Evolutionary conservation across 805 yeast species (phyloP), one percentile per base, ranked within the genome.

Genomic region (Metschnikowia corniflorae): DNA sequence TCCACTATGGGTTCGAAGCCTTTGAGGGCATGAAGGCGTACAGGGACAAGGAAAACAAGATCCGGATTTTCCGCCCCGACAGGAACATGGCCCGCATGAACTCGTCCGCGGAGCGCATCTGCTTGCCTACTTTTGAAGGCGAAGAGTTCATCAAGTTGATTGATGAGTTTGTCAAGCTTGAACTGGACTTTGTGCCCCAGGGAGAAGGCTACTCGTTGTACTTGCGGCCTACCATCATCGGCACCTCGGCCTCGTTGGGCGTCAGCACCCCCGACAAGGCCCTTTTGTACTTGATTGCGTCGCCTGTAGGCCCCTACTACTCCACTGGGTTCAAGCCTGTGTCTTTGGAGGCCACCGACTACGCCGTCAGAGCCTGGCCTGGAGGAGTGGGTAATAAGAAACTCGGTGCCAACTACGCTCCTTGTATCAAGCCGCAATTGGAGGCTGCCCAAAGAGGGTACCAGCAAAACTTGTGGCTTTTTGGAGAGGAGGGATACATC

Each of bases 341-440:
- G 37, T 73, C 78, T 44, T 75, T 93, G 47, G 96, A 91, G 68
- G 97, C 97, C 49, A 89, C 96, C 23, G 95, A 87, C 59, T 80
- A 86, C 53, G 96, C 96, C 33, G 89, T 89, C 22, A 85, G 98
- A 71, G 97, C 98, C 20, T 91, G 97, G 97, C 97, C 97, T 58
- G 96, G 96, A 56, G 98, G 97, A 63, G 88, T 80, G 53, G 98
- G 98, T 66, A 84, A 91, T 77, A 82, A 78, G 65, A 91, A 91
- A 68, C 78, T 91, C 55, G 98, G 98, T 64, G 97, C 96, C 44
- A 91, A 91, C 73, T 91, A 91, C 59, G 98, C 97, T 29, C 97
- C 97, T 45, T 86, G 96, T 62, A 79, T 89, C 55, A 73, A 76
- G 58, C 97, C 97, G 21, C 96, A 87, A 68, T 70, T 76, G 52